A percentile compares a stretch with the other conserved stretches of the same genome.
Conservation (phyloP, 2,329 filamentous ascomycete species). For the Penicillium sp. region DNA sequence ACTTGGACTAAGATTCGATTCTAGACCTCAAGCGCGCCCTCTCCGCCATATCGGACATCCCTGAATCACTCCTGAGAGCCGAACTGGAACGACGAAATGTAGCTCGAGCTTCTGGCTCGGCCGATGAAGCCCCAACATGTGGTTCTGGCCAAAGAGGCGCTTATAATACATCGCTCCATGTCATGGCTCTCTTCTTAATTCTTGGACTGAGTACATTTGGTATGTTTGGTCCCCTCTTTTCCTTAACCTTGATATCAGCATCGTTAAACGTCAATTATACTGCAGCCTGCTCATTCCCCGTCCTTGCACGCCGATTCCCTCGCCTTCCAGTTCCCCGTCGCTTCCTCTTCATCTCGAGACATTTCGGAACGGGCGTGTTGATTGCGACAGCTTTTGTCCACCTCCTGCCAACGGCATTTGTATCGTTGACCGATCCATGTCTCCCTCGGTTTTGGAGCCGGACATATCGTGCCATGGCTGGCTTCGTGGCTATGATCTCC, state of each 20-base stretch:
- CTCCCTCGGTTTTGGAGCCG: constrained; percentile 78
- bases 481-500: constrained; percentile 77
- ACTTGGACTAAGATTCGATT: background rate
- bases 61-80: constrained; percentile 36
- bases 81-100: constrained; percentile 35
- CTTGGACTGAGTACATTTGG: constrained; percentile 54
- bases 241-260: background rate
- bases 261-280: constrained; percentile 9
- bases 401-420: constrained; percentile 64
- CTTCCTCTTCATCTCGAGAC: constrained; percentile 61
- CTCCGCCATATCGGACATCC: constrained; percentile 33
- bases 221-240: constrained; percentile 23
- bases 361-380: constrained; percentile 60
- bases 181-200: constrained; percentile 69
- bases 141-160: constrained; percentile 38
- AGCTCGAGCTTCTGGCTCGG: constrained; percentile 15
- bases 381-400: constrained; percentile 62
- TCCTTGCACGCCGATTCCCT: constrained; percentile 62
- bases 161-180: constrained; percentile 69
- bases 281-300: constrained; percentile 62
- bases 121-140: constrained; percentile 32
- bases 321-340: constrained; percentile 61
- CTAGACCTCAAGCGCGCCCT: constrained; percentile 26
- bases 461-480: constrained; percentile 77
- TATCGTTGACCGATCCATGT: constrained; percentile 63